Percentiles rank a stretch among this genome's conserved stretches.
phyloP scores from a whole-genome alignment of 2,329 filamentous ascomycete species.

The Epichloe uncinata region DNA sequence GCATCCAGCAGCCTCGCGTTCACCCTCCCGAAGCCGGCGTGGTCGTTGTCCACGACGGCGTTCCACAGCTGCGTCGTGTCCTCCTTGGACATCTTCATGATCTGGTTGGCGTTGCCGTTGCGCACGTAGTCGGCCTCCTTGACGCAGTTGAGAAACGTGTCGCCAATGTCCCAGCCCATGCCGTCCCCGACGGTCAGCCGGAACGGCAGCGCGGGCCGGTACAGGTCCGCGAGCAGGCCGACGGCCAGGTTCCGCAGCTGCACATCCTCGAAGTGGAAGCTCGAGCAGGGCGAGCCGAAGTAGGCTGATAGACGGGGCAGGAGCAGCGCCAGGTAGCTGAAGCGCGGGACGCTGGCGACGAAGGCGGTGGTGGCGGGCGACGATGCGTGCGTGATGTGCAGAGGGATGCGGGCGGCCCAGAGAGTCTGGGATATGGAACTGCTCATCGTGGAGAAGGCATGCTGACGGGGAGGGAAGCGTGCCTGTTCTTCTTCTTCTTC shows the following conservation, averaged over 20 bases:
- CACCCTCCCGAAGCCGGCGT: conserved; percentile 57
- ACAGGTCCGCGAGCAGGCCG: conserved; percentile 42
- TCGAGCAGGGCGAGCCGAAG: conserved; percentile 41
- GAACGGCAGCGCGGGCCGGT: conserved; percentile 42
- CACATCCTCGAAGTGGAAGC: conserved; percentile 44
- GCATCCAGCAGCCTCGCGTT: conserved; percentile 66
- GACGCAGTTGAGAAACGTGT: conserved; percentile 50
- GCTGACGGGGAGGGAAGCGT: conserved; percentile 1
- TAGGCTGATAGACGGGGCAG: conserved; percentile 40
- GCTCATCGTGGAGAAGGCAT: conserved; percentile 2
- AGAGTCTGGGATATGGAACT: conserved; percentile 30
- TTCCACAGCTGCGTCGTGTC: conserved; percentile 76
- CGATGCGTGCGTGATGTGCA: conserved; percentile 39
- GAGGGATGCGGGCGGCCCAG: conserved; percentile 40
- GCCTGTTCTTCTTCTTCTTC: not conserved
- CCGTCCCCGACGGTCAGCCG: conserved; percentile 40
- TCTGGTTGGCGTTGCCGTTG: conserved; percentile 76
- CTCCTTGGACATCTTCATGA: conserved; percentile 78
- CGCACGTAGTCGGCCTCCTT: conserved; percentile 76
- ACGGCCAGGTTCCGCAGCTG: conserved; percentile 40
- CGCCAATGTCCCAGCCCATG: conserved; percentile 43
- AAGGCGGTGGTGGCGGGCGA: conserved; percentile 23
- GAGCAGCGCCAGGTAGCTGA: conserved; percentile 45
- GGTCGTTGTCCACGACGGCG: conserved; percentile 66
- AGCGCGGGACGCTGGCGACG: conserved; percentile 40